Base-by-base conservation (phyloP, 2,329 filamentous ascomycete species). In the Ophiocordyceps camponoti-floridani region DNA sequence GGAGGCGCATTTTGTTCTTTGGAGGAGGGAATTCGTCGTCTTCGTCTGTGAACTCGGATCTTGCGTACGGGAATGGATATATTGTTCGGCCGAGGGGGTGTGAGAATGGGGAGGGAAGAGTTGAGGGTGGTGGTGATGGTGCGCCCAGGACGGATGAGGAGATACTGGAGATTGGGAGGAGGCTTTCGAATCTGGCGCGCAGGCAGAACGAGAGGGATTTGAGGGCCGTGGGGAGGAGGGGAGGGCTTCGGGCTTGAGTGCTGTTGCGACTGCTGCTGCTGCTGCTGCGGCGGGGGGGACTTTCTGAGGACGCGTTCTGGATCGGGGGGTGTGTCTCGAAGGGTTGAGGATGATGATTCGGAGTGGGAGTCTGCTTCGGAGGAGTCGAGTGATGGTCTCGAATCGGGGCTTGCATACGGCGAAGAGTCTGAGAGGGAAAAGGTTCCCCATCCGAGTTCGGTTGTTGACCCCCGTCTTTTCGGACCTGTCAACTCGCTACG, bases 31-130 rank as follows among this genome's bases (percentile, higher is more conserved):
- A 78, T 52, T 79, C 73, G 2, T 83, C 78, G 1, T 79, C 75
- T 2, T 82, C 77, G 0, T 81, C 77, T 1, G 66, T 82, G 45
- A 77, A 82, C 57, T 75, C 72, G 18, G 80, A 84, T 54, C 62
- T 84, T 48, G 79, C 79, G 10, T 84, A 82, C 55, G 79, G 79
- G 10, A 68, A 63, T 45, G 78, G 76, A 14, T 79, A 71, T 49
- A 63, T 74, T 42, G 68, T 67, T 48, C 60, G 62, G 33, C 47
- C 52, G 9, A 61, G 57, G 48, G 54, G n/a, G 14, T n/a, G 4
- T 18, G n/a, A n/a, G n/a, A n/a, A n/a, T n/a, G n/a, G n/a, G n/a
- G n/a, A n/a, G n/a, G n/a, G n/a, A n/a, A n/a, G n/a, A n/a, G n/a
- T n/a, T n/a, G n/a, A n/a, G n/a, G n/a, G n/a, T n/a, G n/a, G n/a